These are phyloP conservation scores for Salix udensis DNA, from an alignment of 345 rosid genomes.

Conservation along the genomic window DNA sequence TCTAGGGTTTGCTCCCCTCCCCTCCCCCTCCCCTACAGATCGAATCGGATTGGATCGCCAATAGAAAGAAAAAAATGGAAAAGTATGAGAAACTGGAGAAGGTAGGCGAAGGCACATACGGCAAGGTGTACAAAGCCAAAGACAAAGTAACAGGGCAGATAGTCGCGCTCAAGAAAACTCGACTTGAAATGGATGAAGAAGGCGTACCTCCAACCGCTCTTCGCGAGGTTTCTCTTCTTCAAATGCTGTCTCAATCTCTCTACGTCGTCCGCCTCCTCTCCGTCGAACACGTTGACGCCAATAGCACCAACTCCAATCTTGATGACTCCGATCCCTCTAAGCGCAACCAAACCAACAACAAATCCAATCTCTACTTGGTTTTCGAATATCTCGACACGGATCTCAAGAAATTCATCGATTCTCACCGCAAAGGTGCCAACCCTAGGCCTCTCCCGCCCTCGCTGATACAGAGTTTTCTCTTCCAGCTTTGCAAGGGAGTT, in stretches of 20 bases:
- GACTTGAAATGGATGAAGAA: conserved; percentile 97
- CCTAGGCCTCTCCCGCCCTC: conserved; percentile 60
- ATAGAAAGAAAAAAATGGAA: conserved; percentile 43
- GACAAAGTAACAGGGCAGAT: conserved; percentile 71
- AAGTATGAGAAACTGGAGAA: conserved; percentile 97
- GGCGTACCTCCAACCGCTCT: conserved; percentile 97
- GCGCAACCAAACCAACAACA: conserved; percentile 19
- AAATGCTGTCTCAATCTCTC: conserved; percentile 81
- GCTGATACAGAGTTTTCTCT: conserved; percentile 66
- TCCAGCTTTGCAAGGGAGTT: conserved; percentile 90
- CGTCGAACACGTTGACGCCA: conserved; percentile 74
- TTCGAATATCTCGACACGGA: conserved; percentile 91
- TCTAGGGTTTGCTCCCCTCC: neutral
- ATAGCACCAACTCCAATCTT: conserved; percentile 5
- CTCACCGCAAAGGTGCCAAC: conserved; percentile 64
- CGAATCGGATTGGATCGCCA: neutral
- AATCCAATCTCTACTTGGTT: conserved; percentile 77
- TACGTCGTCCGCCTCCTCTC: conserved; percentile 82
- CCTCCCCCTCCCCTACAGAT: no score
- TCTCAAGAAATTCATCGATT: conserved; percentile 87
- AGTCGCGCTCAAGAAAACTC: conserved; percentile 85
- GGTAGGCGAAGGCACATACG: conserved; percentile 95
- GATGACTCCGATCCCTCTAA: neutral
- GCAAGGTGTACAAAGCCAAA: conserved; percentile 90
- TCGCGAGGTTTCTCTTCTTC: conserved; percentile 90